These are phyloP conservation scores for Adiantum capillusveneris DNA, from an alignment of 75 land plant genomes.

Conservation along the genomic window DNA sequence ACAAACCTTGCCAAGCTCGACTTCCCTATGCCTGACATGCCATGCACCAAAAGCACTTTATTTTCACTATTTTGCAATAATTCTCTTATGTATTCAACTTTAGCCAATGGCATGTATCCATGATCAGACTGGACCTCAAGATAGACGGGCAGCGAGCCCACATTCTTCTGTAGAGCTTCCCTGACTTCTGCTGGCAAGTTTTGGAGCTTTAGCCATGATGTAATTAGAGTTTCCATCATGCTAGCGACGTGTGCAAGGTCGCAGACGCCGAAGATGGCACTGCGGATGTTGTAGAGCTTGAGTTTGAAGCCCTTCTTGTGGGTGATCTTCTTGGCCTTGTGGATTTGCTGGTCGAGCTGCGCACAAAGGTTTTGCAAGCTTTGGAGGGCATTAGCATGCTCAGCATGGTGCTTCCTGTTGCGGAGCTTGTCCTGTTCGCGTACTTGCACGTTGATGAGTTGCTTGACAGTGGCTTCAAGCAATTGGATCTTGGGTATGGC, in stretches of 20 bases:
- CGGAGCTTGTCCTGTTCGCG: background rate
- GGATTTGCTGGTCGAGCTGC: background rate
- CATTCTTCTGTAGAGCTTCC: conserved; percentile 3
- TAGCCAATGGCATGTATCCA: background rate
- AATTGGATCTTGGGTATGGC: background rate
- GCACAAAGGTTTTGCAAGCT: background rate
- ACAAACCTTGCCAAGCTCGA: conserved; percentile 45
- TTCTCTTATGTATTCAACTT: background rate
- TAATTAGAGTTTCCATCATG: background rate
- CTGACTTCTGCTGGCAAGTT: background rate
- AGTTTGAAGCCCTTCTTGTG: background rate
- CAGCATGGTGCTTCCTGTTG: conserved; percentile 3
- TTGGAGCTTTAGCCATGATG: conserved; percentile 4
- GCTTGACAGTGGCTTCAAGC: conserved; percentile 3
- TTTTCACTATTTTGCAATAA: background rate
- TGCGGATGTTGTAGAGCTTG: background rate
- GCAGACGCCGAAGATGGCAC: conserved; percentile 1
- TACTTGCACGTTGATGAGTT: background rate
- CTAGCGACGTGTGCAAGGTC: background rate
- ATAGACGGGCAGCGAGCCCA: background rate
- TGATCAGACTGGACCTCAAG: conserved; percentile 5
- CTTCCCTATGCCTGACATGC: conserved; percentile 52
- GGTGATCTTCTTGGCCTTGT: conserved; percentile 1
- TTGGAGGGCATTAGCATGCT: conserved; percentile 2
- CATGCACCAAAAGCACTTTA: conserved; percentile 8